These are phyloP conservation scores for Arabidopsis arenosa DNA, from an alignment of 345 rosid species.

Conservation along the genomic window DNA sequence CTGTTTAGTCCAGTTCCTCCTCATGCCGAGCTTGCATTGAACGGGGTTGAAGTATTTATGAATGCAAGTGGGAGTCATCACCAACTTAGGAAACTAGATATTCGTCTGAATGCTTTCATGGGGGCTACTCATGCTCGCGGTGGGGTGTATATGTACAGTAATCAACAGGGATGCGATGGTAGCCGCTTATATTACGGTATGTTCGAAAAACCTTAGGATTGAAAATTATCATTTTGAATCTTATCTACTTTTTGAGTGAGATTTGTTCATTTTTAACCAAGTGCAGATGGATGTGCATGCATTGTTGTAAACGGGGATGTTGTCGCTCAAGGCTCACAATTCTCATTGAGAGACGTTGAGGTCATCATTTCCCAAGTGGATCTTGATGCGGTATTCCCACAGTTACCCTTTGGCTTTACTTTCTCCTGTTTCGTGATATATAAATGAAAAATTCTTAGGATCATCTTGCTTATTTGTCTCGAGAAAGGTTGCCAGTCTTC, in stretches of 20 bases:
- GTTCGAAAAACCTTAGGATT: background rate
- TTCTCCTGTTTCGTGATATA: constrained; percentile 2
- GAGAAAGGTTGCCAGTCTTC: constrained; percentile 85
- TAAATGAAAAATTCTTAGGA: background rate
- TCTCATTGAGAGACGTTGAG: constrained; percentile 90
- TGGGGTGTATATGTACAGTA: constrained; percentile 96
- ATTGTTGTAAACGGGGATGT: constrained; percentile 85
- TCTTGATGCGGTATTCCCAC: constrained; percentile 77
- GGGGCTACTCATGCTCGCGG: constrained; percentile 87
- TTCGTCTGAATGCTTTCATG: constrained; percentile 74
- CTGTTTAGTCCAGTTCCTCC: constrained; percentile 81
- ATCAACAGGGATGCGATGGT: constrained; percentile 99
- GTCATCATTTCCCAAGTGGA: constrained; percentile 88
- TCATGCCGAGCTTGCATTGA: constrained; percentile 94
- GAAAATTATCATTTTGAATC: background rate
- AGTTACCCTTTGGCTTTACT: constrained; percentile 12
- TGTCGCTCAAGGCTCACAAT: constrained; percentile 92
- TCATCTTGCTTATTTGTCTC: constrained; percentile 28
- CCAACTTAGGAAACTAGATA: constrained; percentile 83
- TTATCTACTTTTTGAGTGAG: background rate
- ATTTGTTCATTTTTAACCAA: constrained; percentile 25
- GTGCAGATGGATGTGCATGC: constrained; percentile 83
- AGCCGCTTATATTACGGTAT: constrained; percentile 90
- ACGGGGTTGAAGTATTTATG: constrained; percentile 95
- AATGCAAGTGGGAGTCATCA: constrained; percentile 99